Conservation (phyloP, 495 filamentous ascomycete genomes). For the Penicillium coffeae region DNA sequence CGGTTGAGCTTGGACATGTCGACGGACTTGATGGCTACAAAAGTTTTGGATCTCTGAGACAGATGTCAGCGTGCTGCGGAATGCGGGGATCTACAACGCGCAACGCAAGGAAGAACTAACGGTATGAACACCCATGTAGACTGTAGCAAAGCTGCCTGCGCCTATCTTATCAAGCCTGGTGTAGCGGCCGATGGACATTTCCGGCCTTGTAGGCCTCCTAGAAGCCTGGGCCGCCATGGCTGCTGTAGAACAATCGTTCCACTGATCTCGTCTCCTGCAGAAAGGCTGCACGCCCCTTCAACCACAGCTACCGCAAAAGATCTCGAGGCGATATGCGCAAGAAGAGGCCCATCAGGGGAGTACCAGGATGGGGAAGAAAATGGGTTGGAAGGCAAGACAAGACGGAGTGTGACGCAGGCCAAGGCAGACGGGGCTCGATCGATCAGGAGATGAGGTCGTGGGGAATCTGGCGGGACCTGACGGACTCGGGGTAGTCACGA, state of each 20-base stretch:
- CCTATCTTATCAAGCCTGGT: slow-evolving; percentile 80
- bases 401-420: background rate
- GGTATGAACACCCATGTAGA: slow-evolving; percentile 80
- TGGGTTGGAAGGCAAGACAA: background rate
- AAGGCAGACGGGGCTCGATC: no score
- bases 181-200: slow-evolving; percentile 73
- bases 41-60: slow-evolving; percentile 53
- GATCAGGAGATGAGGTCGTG: background rate
- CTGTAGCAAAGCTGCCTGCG: slow-evolving; percentile 92
- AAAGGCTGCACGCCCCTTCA: slow-evolving; percentile 23
- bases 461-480: background rate
- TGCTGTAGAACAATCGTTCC: slow-evolving; percentile 16
- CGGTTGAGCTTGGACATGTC: slow-evolving; percentile 83
- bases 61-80: slow-evolving; percentile 38
- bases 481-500: no score
- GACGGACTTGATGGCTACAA: slow-evolving; percentile 95
- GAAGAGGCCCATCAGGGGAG: slow-evolving; percentile 38
- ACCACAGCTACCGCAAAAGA: slow-evolving; percentile 43
- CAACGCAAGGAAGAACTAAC: slow-evolving; percentile 47
- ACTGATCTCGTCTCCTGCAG: slow-evolving; percentile 9
- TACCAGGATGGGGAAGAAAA: slow-evolving; percentile 4
- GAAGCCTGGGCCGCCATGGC: slow-evolving; percentile 39
- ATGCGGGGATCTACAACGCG: background rate
- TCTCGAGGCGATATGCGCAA: slow-evolving; percentile 16
- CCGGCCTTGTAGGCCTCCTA: slow-evolving; percentile 46